A percentile compares a stretch with the other conserved stretches of the same genome.
These are phyloP conservation scores for Phenoliferia sp. DNA, from an alignment of 1,284 basidiomycete species.

Conservation along the genomic window DNA sequence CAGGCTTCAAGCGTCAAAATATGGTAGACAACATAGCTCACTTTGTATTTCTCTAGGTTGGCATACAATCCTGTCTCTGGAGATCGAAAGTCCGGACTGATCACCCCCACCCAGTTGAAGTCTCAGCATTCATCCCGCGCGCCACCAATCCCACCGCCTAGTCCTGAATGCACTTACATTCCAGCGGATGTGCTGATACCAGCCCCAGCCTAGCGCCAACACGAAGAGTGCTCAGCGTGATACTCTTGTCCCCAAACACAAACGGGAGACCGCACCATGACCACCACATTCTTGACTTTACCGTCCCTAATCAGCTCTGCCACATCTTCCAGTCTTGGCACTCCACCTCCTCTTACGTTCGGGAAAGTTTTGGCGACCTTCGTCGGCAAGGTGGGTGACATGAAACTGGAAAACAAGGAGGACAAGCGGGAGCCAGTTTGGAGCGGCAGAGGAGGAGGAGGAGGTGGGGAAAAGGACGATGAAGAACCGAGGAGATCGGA, in stretches of 20 bases:
- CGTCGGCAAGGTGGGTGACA: neutral
- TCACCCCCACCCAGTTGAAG: no score
- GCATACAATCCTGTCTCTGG: slow-evolving; percentile 53
- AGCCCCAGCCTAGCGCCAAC: slow-evolving; percentile 39
- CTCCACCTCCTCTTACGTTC: slow-evolving; percentile 2
- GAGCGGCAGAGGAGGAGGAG: no score
- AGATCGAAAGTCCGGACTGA: slow-evolving; percentile 42
- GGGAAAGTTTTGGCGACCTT: slow-evolving; percentile 4
- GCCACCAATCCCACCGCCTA: neutral
- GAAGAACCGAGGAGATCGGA: no score
- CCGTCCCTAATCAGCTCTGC: slow-evolving; percentile 42
- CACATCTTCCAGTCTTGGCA: slow-evolving; percentile 36
- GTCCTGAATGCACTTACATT: slow-evolving; percentile 31
- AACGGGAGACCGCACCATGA: slow-evolving; percentile 43
- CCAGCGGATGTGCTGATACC: slow-evolving; percentile 52
- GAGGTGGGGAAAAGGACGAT: no score
- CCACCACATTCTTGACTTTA: slow-evolving; percentile 46
- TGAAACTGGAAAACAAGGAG: no score
- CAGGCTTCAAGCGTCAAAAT: neutral
- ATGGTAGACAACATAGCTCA: slow-evolving; percentile 42
- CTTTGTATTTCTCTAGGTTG: slow-evolving; percentile 50
- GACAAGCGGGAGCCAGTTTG: no score
- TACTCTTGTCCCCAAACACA: neutral
- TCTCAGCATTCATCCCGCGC: neutral
- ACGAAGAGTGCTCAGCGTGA: neutral